phyloP scores from a whole-genome alignment of 2,329 filamentous ascomycete species.

The Huntiella moniliformis region DNA sequence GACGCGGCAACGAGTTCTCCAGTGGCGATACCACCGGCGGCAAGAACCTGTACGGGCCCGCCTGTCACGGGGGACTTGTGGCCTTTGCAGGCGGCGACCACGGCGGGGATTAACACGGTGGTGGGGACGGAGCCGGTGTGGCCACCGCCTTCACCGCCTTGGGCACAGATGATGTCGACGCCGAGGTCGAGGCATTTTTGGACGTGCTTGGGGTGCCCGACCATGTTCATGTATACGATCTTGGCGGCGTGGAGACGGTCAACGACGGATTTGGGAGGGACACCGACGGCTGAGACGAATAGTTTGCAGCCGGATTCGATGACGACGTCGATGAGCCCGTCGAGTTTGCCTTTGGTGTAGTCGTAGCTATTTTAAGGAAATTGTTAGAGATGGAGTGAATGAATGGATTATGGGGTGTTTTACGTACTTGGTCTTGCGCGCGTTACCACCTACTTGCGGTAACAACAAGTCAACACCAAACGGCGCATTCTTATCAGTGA shows the following conservation, averaged over 20 bases:
- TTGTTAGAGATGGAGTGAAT: neutral
- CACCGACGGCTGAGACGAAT: constrained; percentile 92
- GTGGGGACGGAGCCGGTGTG: constrained; percentile 93
- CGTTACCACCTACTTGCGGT: constrained; percentile 83
- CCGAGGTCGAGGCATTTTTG: constrained; percentile 86
- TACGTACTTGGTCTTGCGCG: constrained; percentile 71
- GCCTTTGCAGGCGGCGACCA: constrained; percentile 62
- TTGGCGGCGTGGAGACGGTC: constrained; percentile 75
- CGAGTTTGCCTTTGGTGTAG: constrained; percentile 97
- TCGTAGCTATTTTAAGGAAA: constrained; percentile 56
- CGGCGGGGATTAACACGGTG: constrained; percentile 76
- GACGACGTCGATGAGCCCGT: constrained; percentile 76
- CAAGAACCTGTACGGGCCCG: constrained; percentile 73
- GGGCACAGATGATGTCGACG: constrained; percentile 92
- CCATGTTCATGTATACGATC: constrained; percentile 99
- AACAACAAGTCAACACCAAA: constrained; percentile 90
- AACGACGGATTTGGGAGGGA: constrained; percentile 75
- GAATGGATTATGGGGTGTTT: neutral
- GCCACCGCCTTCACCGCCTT: constrained; percentile 92
- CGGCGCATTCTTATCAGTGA: constrained; percentile 79
- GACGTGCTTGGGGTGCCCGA: constrained; percentile 98
- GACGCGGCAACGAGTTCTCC: constrained; percentile 77
- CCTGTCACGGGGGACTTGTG: constrained; percentile 77
- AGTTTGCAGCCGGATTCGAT: constrained; percentile 81
- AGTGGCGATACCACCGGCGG: constrained; percentile 86